phyloP scores from a whole-genome alignment of 331 rosid species.

The Cydonia oblonga region DNA sequence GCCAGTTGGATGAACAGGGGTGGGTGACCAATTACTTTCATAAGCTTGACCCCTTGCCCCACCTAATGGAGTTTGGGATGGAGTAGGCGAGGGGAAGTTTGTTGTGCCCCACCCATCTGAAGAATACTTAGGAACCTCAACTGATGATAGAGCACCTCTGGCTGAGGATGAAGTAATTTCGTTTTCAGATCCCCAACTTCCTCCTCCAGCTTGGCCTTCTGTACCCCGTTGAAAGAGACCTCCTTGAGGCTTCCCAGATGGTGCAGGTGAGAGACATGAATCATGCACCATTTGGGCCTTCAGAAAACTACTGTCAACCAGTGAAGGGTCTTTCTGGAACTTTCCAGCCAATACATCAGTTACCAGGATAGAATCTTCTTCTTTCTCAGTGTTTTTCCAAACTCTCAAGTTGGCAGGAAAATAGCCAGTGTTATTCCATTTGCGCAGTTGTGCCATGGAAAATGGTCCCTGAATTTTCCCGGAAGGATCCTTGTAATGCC shows the following conservation, averaged over 20 bases:
- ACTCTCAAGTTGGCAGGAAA: constrained; percentile 77
- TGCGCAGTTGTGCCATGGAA: constrained; percentile 79
- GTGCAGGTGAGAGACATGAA: constrained; percentile 28
- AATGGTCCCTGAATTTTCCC: constrained; percentile 97
- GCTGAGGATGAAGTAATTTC: constrained; percentile 26
- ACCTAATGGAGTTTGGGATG: constrained; percentile 42
- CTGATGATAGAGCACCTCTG: constrained; percentile 38
- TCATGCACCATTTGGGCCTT: constrained; percentile 42
- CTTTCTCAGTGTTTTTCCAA: constrained; percentile 58
- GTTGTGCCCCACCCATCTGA: constrained; percentile 61
- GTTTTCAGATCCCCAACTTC: constrained; percentile 45
- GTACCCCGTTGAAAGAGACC: constrained; percentile 26
- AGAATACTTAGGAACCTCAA: constrained; percentile 54
- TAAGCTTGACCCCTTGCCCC: constrained; percentile 38
- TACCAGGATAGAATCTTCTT: constrained; percentile 64
- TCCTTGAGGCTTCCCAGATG: constrained; percentile 42
- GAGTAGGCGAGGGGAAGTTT: constrained; percentile 95
- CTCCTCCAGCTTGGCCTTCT: constrained; percentile 48
- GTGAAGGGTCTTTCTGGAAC: constrained; percentile 37
- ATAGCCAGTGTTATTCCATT: constrained; percentile 93
- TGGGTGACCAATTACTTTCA: constrained; percentile 58
- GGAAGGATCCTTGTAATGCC: constrained; percentile 90
- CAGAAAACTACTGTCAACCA: constrained; percentile 24
- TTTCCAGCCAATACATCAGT: constrained; percentile 70
- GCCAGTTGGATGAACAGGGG: constrained; percentile 32